These are phyloP conservation scores for Fibroporia radiculosa DNA, from an alignment of 768 basidiomycete genomes.

Conservation along the genomic window DNA sequence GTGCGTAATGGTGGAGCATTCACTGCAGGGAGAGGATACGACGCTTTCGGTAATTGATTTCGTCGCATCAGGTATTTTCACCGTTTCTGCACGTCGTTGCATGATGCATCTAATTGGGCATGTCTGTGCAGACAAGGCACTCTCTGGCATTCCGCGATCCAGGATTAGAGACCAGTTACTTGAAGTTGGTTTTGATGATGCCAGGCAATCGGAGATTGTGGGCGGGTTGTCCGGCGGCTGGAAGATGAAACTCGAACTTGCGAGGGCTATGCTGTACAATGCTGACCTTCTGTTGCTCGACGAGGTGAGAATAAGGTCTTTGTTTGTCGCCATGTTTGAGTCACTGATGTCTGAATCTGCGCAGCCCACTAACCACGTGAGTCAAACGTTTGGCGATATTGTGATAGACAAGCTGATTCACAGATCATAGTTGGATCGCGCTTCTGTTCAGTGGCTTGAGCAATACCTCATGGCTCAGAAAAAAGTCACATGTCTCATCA, in stretches of 20 bases:
- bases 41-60: conserved; percentile 82
- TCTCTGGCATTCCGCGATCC: conserved; percentile 51
- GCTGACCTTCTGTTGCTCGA: conserved; percentile 81
- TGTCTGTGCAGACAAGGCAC: conserved; percentile 49
- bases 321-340: no score
- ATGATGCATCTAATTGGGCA: neutral
- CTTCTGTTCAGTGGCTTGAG: conserved; percentile 89
- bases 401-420: conserved; percentile 8
- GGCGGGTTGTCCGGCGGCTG: conserved; percentile 93
- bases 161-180: conserved; percentile 74
- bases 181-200: conserved; percentile 89
- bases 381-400: conserved; percentile 24
- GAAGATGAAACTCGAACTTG: conserved; percentile 99
- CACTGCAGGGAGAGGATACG: conserved; percentile 88
- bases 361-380: conserved; percentile 86
- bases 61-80: conserved; percentile 65
- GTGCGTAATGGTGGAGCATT: conserved; percentile 96
- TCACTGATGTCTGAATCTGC: conserved; percentile 14
- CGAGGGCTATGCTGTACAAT: conserved; percentile 94
- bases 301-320: conserved; percentile 58
- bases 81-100: conserved; percentile 1
- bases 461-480: conserved; percentile 76
- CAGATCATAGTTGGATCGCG: conserved; percentile 56
- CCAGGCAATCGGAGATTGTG: conserved; percentile 75
- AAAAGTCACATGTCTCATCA: conserved; percentile 83